phyloP scores from a whole-genome alignment of 2,329 filamentous ascomycete genomes.

The Diaporthe longicolla region DNA sequence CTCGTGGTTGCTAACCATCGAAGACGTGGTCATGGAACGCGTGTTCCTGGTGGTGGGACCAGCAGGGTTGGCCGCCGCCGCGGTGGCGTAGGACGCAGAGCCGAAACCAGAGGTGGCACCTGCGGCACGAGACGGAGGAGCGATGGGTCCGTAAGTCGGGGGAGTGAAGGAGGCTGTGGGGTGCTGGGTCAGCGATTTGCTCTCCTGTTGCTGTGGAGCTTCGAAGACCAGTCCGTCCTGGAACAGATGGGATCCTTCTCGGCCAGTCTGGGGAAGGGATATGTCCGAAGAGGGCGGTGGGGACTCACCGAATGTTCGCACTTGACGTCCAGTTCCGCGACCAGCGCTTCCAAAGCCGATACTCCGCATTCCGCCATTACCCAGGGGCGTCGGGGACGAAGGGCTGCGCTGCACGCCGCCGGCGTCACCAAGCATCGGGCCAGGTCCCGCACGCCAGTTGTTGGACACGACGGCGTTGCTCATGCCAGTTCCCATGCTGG shows the following conservation, averaged over 20 bases:
- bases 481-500: not conserved
- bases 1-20: not conserved
- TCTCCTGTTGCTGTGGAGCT: no score
- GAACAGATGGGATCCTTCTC: no score
- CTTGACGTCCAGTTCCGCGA: conserved; percentile 10
- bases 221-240: not conserved
- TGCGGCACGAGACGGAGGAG: conserved; percentile 9
- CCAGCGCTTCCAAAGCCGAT: conserved; percentile 9
- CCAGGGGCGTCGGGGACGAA: not conserved
- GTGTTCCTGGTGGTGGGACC: not conserved
- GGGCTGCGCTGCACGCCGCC: not conserved
- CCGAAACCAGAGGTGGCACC: not conserved
- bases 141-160: conserved; percentile 37
- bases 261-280: no score
- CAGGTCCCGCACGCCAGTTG: conserved; percentile 5
- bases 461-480: not conserved
- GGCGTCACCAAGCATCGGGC: not conserved
- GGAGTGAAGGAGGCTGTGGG: conserved; percentile 22
- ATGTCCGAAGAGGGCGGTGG: not conserved
- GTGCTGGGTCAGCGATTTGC: not conserved
- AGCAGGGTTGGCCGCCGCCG: no score
- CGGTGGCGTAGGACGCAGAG: not conserved
- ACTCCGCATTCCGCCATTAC: not conserved
- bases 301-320: conserved; percentile 24
- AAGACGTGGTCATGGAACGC: not conserved